These are phyloP conservation scores for Emergomyces africanus DNA, from an alignment of 2,329 filamentous ascomycete genomes.

Conservation along the genomic window DNA sequence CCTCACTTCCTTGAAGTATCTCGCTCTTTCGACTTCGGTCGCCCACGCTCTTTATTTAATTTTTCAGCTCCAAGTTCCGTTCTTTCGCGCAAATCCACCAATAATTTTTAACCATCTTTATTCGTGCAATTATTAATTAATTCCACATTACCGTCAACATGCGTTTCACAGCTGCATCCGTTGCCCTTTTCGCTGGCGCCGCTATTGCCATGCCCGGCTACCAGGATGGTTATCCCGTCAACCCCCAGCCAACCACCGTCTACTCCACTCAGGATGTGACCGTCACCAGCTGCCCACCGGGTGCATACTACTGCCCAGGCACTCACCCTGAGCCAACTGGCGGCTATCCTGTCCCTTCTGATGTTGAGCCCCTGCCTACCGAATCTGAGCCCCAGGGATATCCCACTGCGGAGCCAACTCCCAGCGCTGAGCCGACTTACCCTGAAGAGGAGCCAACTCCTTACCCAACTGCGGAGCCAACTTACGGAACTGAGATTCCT, in stretches of 20 bases:
- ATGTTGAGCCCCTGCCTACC: slow-evolving; percentile 3
- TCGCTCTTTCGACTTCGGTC: slow-evolving; percentile 31
- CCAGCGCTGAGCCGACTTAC: not conserved
- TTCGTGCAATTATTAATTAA: slow-evolving; percentile 3
- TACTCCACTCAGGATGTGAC: slow-evolving; percentile 48
- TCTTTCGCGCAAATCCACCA: slow-evolving; percentile 14
- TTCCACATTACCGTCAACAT: slow-evolving; percentile 22
- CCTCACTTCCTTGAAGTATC: slow-evolving; percentile 21
- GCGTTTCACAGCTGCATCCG: slow-evolving; percentile 30
- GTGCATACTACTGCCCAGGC: slow-evolving; percentile 47
- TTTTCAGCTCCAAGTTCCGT: slow-evolving; percentile 22
- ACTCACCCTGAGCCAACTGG: slow-evolving; percentile 4
- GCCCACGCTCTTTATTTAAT: slow-evolving; percentile 27
- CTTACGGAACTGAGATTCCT: not conserved
- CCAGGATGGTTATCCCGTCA: slow-evolving; percentile 1
- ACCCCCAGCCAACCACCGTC: slow-evolving; percentile 28
- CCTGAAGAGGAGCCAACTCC: not conserved
- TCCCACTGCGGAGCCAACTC: not conserved
- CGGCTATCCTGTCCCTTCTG: slow-evolving; percentile 35
- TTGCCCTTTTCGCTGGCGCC: slow-evolving; percentile 31
- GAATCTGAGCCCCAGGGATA: not conserved
- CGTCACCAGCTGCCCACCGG: slow-evolving; percentile 49
- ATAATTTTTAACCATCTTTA: slow-evolving; percentile 20
- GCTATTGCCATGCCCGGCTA: slow-evolving; percentile 24
- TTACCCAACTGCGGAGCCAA: not conserved